These are phyloP conservation scores for Suillus sp. DNA, from an alignment of 768 basidiomycete species.

Conservation along the genomic window DNA sequence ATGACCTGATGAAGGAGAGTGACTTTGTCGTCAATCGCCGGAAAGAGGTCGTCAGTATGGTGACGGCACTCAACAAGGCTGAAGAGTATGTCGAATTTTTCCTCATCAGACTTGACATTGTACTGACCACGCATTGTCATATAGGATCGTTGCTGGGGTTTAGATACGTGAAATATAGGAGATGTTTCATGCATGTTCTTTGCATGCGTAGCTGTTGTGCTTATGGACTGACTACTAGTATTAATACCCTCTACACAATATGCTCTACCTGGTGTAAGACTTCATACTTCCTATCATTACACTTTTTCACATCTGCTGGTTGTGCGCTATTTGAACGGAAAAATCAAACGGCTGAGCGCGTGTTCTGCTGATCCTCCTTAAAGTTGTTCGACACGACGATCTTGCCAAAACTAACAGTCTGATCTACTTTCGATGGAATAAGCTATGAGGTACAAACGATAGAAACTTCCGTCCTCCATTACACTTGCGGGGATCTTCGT, in stretches of 20 bases:
- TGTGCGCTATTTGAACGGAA: background rate
- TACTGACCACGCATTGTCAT: conserved; percentile 16
- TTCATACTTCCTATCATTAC: background rate
- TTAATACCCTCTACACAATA: conserved; percentile 35
- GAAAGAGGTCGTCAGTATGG: conserved; percentile 94
- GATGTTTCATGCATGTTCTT: conserved; percentile 4
- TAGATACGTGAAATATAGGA: conserved; percentile 27
- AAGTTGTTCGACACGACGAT: background rate
- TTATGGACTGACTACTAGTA: conserved; percentile 21
- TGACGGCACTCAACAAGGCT: conserved; percentile 92
- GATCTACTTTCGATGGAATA: conserved; percentile 3
- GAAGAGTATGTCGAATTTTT: conserved; percentile 63
- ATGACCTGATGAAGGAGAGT: conserved; percentile 93
- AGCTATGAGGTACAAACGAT: conserved; percentile 17
- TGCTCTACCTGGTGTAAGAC: conserved; percentile 19
- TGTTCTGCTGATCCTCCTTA: background rate
- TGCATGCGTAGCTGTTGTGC: conserved; percentile 9
- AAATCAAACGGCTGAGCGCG: background rate
- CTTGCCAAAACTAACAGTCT: background rate
- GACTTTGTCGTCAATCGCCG: conserved; percentile 86
- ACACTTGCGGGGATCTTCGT: conserved; percentile 15
- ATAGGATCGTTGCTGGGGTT: conserved; percentile 67
- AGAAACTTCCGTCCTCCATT: conserved; percentile 26
- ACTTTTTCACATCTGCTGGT: background rate
- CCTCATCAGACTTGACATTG: conserved; percentile 6